A percentile compares a stretch with the other conserved stretches of the same genome.
phyloP scores from a whole-genome alignment of 2,329 filamentous ascomycete genomes.

The Cryphonectria radicalis region DNA sequence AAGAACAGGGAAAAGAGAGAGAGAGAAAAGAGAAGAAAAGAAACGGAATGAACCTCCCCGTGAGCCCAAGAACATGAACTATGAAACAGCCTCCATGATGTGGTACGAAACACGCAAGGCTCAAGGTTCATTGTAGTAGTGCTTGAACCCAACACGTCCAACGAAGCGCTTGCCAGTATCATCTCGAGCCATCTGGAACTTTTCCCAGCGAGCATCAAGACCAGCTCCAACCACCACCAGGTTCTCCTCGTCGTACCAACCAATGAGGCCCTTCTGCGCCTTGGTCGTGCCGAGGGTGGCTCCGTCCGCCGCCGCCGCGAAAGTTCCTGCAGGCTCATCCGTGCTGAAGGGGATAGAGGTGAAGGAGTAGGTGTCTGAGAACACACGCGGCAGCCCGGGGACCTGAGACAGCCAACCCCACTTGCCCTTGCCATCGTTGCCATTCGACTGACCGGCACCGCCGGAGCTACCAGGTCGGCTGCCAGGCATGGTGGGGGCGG shows the following conservation, averaged over 20 bases:
- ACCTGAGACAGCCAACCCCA: slow-evolving; percentile 86
- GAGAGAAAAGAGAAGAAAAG: too few relatives aligned
- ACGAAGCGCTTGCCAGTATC: slow-evolving; percentile 70
- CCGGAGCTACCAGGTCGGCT: slow-evolving; percentile 30
- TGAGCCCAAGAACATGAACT: not conserved
- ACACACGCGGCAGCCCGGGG: slow-evolving; percentile 81
- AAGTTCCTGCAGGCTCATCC: slow-evolving; percentile 64
- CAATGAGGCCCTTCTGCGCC: slow-evolving; percentile 81
- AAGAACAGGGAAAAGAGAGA: not conserved
- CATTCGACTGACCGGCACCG: slow-evolving; percentile 34
- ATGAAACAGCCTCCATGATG: not conserved
- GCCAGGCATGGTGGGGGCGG: slow-evolving; percentile 26
- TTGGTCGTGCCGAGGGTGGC: slow-evolving; percentile 56
- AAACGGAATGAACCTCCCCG: not conserved
- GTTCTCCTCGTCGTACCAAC: slow-evolving; percentile 78
- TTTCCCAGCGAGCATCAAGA: slow-evolving; percentile 83
- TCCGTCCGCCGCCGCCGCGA: slow-evolving; percentile 46
- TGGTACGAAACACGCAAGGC: not conserved
- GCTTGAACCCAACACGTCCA: slow-evolving; percentile 79
- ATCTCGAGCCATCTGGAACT: slow-evolving; percentile 72
- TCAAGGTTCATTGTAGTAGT: slow-evolving; percentile 57
- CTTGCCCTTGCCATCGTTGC: slow-evolving; percentile 66
- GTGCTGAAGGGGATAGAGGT: slow-evolving; percentile 81
- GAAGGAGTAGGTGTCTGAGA: slow-evolving; percentile 89
- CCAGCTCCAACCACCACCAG: slow-evolving; percentile 80